These are phyloP conservation scores for Exophiala xenobiotica DNA, from an alignment of 2,329 filamentous ascomycete species.

Conservation along the genomic window DNA sequence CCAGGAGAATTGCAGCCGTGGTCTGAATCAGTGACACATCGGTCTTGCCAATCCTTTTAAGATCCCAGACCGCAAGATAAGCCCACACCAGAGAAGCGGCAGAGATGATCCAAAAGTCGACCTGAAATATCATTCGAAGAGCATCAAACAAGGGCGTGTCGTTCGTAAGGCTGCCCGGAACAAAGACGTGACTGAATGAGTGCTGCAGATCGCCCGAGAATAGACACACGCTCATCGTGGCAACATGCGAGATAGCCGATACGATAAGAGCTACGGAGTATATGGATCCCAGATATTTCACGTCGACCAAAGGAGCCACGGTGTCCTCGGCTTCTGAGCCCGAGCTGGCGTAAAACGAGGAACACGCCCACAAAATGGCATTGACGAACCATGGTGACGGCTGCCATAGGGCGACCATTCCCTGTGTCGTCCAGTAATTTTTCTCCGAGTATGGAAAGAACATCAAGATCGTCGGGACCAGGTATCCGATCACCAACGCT, in stretches of 20 bases:
- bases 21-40: slow-evolving; percentile 11
- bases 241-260: slow-evolving; percentile 12
- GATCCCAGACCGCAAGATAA: slow-evolving; percentile 26
- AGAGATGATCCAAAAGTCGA: slow-evolving; percentile 30
- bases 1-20: slow-evolving; percentile 12
- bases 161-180: slow-evolving; percentile 14
- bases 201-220: slow-evolving; percentile 10
- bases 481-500: slow-evolving; percentile 30
- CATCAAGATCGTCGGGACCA: slow-evolving; percentile 31
- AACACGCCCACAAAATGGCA: slow-evolving; percentile 21
- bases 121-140: slow-evolving; percentile 31
- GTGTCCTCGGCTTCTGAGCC: not conserved
- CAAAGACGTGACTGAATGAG: slow-evolving; percentile 25
- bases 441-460: slow-evolving; percentile 28
- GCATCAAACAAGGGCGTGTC: slow-evolving; percentile 24
- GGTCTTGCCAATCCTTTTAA: slow-evolving; percentile 27
- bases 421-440: slow-evolving; percentile 20
- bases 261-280: slow-evolving; percentile 17
- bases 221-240: slow-evolving; percentile 5
- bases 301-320: slow-evolving; percentile 2
- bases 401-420: slow-evolving; percentile 31
- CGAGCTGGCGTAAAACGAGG: slow-evolving; percentile 3
- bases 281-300: slow-evolving; percentile 10
- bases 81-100: slow-evolving; percentile 27
- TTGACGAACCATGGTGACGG: slow-evolving; percentile 29